Evolutionary conservation across 139 green algal species (phyloP), one percentile per base, ranked within the genome.

Genomic region (Dunaliella primolecta): DNA sequence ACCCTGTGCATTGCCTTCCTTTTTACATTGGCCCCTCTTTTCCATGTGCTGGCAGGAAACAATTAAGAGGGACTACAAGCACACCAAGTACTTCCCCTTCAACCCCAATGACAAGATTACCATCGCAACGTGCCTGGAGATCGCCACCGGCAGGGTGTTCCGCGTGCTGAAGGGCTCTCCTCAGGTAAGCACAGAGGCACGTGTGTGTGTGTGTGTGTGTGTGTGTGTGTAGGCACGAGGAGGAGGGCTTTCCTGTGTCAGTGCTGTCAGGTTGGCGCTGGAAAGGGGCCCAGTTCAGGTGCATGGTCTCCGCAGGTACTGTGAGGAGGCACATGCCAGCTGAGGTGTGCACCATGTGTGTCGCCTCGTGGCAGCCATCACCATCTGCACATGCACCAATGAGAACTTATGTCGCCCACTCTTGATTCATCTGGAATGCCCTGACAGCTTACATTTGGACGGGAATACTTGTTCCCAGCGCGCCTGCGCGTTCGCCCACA

Each of bases 21-120:
- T n/a, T n/a, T n/a, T n/a, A n/a, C n/a, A n/a, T n/a, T 64, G 7
- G 46, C 46, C 46, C 46, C 46, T 64, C 7, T 64, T 7, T 64
- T 15, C 46, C 46, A 64, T 64, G 15, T 25, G 46, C 46, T 25
- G 7, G 46, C 85, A 38, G 57, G 77, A 84, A n/a, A 27, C 27
- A 0, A 82, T 91, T 36, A 86, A 82, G 24, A 74, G 80, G 25
- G 36, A 31, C 34, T 93, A 90, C 90, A 91, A 92, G 86, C 75
- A 75, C 75, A 81, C 86, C 64, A 95, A 95, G 87, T 98, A 91
- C 85, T 82, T 96, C 34, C 94, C 94, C 81, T 97, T 98, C 93
- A 97, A 98, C 90, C 94, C 95, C 38, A 91, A 86, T 3, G 94
- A 96, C 88, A 97, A 98, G 91, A 93, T 93, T 87, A 97, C 94